Evolutionary conservation across 306 rosid species (phyloP).

Genomic region (Castanea mollissima): DNA sequence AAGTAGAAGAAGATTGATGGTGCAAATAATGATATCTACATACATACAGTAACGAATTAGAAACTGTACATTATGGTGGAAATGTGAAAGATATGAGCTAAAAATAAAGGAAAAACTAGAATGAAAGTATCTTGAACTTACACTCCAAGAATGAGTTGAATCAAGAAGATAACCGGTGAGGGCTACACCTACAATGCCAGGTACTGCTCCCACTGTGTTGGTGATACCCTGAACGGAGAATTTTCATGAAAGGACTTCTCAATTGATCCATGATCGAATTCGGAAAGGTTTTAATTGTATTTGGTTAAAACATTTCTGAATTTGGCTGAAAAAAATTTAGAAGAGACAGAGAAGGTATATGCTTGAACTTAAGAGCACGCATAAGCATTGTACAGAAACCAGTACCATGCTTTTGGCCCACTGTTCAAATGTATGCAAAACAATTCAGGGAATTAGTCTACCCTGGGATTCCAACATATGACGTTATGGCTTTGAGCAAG

Average conservation of each 20-base stretch:
- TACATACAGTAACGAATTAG: slow-evolving; percentile 14
- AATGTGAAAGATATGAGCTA: neutral
- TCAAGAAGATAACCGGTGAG: slow-evolving; percentile 95
- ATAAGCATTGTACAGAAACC: neutral
- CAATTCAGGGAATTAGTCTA: neutral
- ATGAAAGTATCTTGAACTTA: slow-evolving; percentile 41
- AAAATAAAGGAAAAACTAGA: neutral
- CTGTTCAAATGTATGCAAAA: neutral
- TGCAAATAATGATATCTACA: slow-evolving; percentile 79
- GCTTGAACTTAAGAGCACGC: neutral
- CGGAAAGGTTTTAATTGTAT: slow-evolving; percentile 1
- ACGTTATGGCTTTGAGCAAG: neutral
- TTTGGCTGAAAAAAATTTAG: neutral
- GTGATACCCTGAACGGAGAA: slow-evolving; percentile 74
- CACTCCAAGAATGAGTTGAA: slow-evolving; percentile 97
- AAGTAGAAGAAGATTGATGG: slow-evolving; percentile 97
- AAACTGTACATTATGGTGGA: neutral
- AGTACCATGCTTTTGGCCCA: neutral
- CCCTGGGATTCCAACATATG: neutral
- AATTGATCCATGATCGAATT: slow-evolving; percentile 5
- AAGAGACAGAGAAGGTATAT: neutral
- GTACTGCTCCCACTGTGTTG: slow-evolving; percentile 89
- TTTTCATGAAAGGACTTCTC: slow-evolving; percentile 3
- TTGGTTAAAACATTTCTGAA: neutral
- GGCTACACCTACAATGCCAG: slow-evolving; percentile 91